Percentiles rank a stretch among this genome's conserved stretches.
These are phyloP conservation scores for Erodium trifolium DNA, from an alignment of 441 rosid species.

Conservation along the genomic window DNA sequence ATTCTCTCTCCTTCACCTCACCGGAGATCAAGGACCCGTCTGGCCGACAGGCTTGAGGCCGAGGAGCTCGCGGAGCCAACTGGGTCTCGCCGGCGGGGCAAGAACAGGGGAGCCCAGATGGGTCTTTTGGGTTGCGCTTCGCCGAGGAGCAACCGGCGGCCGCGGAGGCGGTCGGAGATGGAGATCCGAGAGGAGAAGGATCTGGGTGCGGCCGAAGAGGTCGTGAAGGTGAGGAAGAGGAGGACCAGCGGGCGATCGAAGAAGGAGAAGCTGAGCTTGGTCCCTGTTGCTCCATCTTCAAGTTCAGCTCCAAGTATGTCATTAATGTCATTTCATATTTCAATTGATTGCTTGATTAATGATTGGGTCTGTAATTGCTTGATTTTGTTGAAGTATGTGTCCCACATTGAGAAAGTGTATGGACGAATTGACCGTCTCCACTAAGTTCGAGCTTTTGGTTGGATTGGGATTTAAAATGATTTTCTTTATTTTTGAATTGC, in stretches of 20 bases:
- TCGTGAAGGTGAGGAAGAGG: constrained; percentile 39
- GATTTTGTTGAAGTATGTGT: no score
- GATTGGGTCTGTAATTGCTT: no score
- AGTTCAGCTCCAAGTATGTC: constrained; percentile 34
- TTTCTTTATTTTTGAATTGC: neutral
- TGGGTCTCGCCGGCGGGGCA: constrained; percentile 44
- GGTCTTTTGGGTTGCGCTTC: constrained; percentile 29
- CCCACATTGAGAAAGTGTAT: no score
- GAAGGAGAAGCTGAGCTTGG: constrained; percentile 60
- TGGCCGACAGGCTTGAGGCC: constrained; percentile 39
- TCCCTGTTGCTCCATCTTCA: constrained; percentile 35
- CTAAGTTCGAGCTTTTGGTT: no score
- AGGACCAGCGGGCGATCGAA: constrained; percentile 42
- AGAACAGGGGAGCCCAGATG: constrained; percentile 44
- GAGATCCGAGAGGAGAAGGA: constrained; percentile 71
- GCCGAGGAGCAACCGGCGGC: constrained; percentile 53
- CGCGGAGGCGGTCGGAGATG: constrained; percentile 46
- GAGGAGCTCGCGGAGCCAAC: constrained; percentile 40
- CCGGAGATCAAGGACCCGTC: constrained; percentile 53
- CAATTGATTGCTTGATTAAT: no score
- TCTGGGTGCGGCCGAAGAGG: constrained; percentile 38
- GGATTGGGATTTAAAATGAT: no score
- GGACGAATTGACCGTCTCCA: no score
- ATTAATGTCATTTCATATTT: no score
- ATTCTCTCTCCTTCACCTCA: constrained; percentile 72